Conservation (phyloP, 805 yeast genomes). For the Phaffomyces thermotolerans region DNA sequence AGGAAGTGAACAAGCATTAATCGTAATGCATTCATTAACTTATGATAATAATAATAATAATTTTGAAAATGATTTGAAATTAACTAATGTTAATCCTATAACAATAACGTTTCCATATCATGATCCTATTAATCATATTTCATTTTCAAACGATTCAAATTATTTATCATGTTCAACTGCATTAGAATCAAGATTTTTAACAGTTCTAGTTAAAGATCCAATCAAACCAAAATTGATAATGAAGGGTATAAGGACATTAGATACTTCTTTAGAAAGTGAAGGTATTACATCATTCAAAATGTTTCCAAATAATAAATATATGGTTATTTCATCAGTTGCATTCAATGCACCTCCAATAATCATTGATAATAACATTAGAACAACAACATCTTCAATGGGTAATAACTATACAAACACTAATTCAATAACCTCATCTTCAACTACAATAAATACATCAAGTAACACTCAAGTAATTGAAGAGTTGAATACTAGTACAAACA, state of each 20-base stretch:
- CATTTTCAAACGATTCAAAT: constrained; percentile 65
- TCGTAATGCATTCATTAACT: constrained; percentile 45
- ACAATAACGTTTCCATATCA: constrained; percentile 78
- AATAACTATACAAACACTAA: neutral
- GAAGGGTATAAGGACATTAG: constrained; percentile 58
- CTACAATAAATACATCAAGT: neutral
- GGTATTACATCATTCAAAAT: constrained; percentile 81
- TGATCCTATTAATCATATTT: constrained; percentile 72
- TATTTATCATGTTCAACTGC: constrained; percentile 63
- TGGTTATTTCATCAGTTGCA: constrained; percentile 55
- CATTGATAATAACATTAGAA: constrained; percentile 50
- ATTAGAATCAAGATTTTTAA: constrained; percentile 70
- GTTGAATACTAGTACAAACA: neutral
- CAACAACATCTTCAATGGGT: neutral
- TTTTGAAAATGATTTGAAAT: constrained; percentile 5
- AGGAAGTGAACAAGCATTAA: constrained; percentile 68
- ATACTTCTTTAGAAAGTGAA: constrained; percentile 69
- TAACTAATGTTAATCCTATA: constrained; percentile 45
- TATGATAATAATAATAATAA: constrained; percentile 5
- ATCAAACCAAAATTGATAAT: constrained; percentile 59
- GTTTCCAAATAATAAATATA: constrained; percentile 55
- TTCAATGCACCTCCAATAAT: constrained; percentile 61
- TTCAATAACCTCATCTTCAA: neutral
- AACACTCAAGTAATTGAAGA: neutral
- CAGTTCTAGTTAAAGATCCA: constrained; percentile 58